Evolutionary conservation across 371 early-diverging fungal species (phyloP).

Genomic region (Quaeritorhiza haematococci): DNA sequence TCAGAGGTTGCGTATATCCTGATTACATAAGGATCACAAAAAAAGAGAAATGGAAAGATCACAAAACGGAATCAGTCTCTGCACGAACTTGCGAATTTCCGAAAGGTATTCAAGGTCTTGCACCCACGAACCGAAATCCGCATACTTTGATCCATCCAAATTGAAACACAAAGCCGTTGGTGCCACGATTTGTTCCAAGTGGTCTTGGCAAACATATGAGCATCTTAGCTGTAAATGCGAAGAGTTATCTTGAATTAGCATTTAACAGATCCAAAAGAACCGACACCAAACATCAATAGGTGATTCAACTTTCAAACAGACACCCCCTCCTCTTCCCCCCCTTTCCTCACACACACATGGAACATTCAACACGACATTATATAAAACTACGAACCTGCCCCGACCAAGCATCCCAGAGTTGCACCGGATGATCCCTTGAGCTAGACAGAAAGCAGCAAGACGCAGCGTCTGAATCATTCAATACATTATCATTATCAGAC

Average conservation of each 20-base stretch:
- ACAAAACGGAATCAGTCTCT: neutral
- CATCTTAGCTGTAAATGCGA: conserved; percentile 46
- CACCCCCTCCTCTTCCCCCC: too few relatives aligned
- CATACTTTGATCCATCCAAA: conserved; percentile 62
- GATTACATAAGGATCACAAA: too few relatives aligned
- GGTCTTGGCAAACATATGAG: conserved; percentile 59
- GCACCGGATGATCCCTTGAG: conserved; percentile 65
- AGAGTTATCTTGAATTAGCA: too few relatives aligned
- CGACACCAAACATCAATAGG: too few relatives aligned
- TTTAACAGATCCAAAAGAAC: too few relatives aligned
- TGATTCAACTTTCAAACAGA: too few relatives aligned
- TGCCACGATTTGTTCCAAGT: conserved; percentile 58
- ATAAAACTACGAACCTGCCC: conserved; percentile 38
- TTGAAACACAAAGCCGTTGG: conserved; percentile 60
- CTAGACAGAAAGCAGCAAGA: conserved; percentile 62
- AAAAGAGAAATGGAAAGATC: neutral
- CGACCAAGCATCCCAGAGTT: conserved; percentile 62
- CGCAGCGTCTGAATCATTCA: conserved; percentile 39
- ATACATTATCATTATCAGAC: too few relatives aligned
- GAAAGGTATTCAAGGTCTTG: too few relatives aligned
- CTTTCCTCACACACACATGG: too few relatives aligned
- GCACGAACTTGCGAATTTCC: too few relatives aligned
- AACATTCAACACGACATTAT: neutral
- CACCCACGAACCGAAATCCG: too few relatives aligned
- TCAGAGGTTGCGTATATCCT: conserved; percentile 67